Evolutionary conservation across 2,329 filamentous ascomycete genomes (phyloP).

Genomic region (Juglanconis sp.): DNA sequence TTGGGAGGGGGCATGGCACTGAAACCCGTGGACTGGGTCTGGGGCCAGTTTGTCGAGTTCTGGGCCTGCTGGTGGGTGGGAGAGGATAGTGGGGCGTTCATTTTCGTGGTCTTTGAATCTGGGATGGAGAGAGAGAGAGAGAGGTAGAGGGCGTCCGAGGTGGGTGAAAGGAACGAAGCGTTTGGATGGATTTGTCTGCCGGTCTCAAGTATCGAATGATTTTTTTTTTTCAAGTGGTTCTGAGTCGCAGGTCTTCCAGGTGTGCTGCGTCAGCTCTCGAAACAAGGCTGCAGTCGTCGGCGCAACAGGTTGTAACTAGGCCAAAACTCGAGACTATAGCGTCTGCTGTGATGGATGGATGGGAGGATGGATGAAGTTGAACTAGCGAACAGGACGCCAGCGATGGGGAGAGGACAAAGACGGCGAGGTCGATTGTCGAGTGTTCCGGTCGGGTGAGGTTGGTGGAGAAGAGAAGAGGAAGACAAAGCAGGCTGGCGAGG

Average conservation of each 20-base stretch:
- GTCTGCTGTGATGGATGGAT: no score
- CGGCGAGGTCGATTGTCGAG: not conserved
- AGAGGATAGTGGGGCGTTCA: conserved; percentile 31
- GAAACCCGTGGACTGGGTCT: conserved; percentile 24
- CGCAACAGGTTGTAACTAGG: not conserved
- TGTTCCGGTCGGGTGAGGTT: not conserved
- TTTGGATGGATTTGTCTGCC: not conserved
- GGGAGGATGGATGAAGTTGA: no score
- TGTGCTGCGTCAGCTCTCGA: not conserved
- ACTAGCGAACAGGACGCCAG: no score
- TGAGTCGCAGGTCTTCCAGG: not conserved
- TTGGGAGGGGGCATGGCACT: conserved; percentile 21
- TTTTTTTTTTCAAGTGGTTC: not conserved
- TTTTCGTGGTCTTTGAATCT: conserved; percentile 13
- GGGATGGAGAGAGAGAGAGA: not conserved
- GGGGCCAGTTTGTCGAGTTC: conserved; percentile 25
- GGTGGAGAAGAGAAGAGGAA: not conserved
- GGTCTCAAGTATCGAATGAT: not conserved
- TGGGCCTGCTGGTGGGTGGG: conserved; percentile 25
- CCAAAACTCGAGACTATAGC: not conserved
- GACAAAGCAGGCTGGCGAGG: not conserved
- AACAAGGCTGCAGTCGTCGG: not conserved
- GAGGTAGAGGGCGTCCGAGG: not conserved
- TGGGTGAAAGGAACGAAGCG: not conserved
- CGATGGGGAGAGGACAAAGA: no score